phyloP scores from a whole-genome alignment of 2,329 filamentous ascomycete species.

The Phoma sp. region DNA sequence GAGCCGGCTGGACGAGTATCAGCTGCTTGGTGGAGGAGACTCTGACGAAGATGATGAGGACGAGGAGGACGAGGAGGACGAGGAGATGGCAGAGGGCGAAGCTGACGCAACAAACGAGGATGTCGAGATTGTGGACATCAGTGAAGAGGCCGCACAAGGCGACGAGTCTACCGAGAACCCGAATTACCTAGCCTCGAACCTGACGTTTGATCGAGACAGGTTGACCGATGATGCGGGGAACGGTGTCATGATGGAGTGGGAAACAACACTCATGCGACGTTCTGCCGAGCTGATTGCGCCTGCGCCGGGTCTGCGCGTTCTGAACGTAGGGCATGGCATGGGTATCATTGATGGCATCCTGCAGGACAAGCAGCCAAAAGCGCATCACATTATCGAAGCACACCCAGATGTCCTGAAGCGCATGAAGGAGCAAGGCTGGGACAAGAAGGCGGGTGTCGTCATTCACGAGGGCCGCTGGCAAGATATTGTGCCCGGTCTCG shows the following conservation, averaged over 20 bases:
- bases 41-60: constrained; percentile 58
- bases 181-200: constrained; percentile 57
- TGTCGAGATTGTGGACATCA: constrained; percentile 38
- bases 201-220: constrained; percentile 57
- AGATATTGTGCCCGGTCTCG: constrained; percentile 55
- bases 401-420: constrained; percentile 57
- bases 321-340: constrained; percentile 62
- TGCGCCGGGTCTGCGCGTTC: constrained; percentile 51
- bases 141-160: constrained; percentile 28
- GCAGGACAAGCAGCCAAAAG: constrained; percentile 52
- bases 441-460: constrained; percentile 57
- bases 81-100: constrained; percentile 30
- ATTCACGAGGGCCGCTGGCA: constrained; percentile 60
- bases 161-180: constrained; percentile 53
- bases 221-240: constrained; percentile 58
- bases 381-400: constrained; percentile 61
- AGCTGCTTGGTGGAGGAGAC: constrained; percentile 69
- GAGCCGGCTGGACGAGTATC: constrained; percentile 81
- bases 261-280: constrained; percentile 57
- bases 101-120: constrained; percentile 16
- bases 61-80: constrained; percentile 47
- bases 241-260: constrained; percentile 64
- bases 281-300: constrained; percentile 54
- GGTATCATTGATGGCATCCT: constrained; percentile 59
- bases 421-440: constrained; percentile 57